Percentiles rank a stretch among this genome's conserved stretches.
phyloP scores from a whole-genome alignment of 164 flowering plant genomes.

The Vitis amurensis region DNA sequence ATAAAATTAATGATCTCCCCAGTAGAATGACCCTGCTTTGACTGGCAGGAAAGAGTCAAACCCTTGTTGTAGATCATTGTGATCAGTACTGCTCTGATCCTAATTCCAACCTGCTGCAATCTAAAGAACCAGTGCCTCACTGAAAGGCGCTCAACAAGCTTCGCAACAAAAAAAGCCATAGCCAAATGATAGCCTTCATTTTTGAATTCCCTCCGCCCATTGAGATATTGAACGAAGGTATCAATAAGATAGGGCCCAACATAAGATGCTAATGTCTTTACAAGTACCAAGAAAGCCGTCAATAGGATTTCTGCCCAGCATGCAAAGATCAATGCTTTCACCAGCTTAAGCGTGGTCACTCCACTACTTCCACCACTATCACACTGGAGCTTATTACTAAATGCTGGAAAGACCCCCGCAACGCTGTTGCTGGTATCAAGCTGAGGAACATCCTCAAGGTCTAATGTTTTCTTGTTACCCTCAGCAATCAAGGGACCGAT shows the following conservation, averaged over 20 bases:
- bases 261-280: constrained; percentile 48
- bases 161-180: constrained; percentile 51
- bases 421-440: constrained; percentile 48
- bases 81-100: constrained; percentile 45
- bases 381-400: constrained; percentile 45
- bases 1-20: constrained; percentile 79
- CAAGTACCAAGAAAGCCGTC: constrained; percentile 42
- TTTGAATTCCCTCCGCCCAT: constrained; percentile 36
- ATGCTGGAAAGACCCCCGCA: constrained; percentile 32
- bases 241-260: constrained; percentile 83
- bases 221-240: constrained; percentile 60
- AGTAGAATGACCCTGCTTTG: constrained; percentile 59
- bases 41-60: constrained; percentile 57
- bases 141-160: constrained; percentile 60
- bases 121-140: constrained; percentile 65
- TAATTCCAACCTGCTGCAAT: constrained; percentile 46
- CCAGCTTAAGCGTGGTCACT: constrained; percentile 46
- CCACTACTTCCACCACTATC: constrained; percentile 17
- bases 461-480: constrained; percentile 58
- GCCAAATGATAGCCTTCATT: constrained; percentile 59
- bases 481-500: constrained; percentile 47
- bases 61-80: constrained; percentile 58
- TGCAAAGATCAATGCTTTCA: constrained; percentile 41
- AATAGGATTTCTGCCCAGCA: constrained; percentile 41
- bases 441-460: constrained; percentile 74